Evolutionary conservation across 306 rosid genomes (phyloP), one percentile per base, ranked within the genome.

Genomic region (Vachellia pachyceras): DNA sequence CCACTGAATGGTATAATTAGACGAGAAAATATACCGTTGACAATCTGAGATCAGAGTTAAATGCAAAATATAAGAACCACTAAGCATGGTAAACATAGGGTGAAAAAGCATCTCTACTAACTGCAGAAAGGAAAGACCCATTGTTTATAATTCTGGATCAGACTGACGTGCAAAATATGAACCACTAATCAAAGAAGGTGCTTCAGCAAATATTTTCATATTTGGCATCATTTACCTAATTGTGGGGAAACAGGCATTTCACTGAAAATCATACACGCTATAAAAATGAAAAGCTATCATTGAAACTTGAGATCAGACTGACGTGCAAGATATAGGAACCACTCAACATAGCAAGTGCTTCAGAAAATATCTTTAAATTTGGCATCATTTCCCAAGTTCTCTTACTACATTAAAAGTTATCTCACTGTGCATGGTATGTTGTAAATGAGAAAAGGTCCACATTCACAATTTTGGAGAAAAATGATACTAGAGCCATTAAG

Each of bases 301-400:
- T 44, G 57, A 23, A 12, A 39, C 9, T 55, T 45, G 77, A 85
- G 69, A 79, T 77, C 85, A 84, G 85, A 84, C 85, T 86, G 85
- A 78, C 79, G 69, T 82, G 88, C 89, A 81, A 76, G n/a, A 74
- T 60, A 17, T 20, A 72, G 68, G 25, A 36, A 52, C 46, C 50
- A 57, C 15, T 82, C 85, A 76, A 78, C 85, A 84, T 44, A 12
- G 75, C 66, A 75, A 50, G 44, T 45, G 46, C 75, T 73, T 65
- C 61, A 37, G 66, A 36, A 61, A 42, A 41, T 39, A 35, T 3
- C 5, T 61, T 6, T 13, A 33, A 14, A 35, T 33, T 33, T 64
- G 10, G 69, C 69, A 64, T 64, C 69, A 35, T 14, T 64, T 64
- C 69, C 69, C 42, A 35, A 33, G 37, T 35, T 13, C 6, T 13